Evolutionary conservation across 2,329 filamentous ascomycete genomes (phyloP), one percentile per base, ranked within the genome.

Genomic region (Pseudopithomyces chartarum): DNA sequence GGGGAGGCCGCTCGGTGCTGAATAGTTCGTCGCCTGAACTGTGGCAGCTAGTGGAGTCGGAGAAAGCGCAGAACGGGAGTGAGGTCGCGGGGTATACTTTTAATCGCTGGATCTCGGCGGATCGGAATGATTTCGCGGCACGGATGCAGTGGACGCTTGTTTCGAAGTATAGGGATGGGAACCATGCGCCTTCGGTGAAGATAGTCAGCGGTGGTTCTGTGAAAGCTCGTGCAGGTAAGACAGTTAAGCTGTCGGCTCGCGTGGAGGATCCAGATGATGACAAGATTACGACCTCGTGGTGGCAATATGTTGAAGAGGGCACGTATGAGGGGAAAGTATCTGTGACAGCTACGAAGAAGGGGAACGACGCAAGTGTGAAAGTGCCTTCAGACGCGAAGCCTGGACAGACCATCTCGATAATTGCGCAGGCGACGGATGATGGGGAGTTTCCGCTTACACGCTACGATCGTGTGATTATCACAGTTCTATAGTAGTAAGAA

Each of bases 101-200:
- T 11, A 81, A 78, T 76, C 69, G 80, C 11, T 82, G 79, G 80
- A 62, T 79, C 4, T 66, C 74, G 42, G 77, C 79, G 0, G 81
- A 74, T 54, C 78, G 81, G 66, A 75, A 77, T 33, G 79, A 81
- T 39, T 82, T 77, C 80, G 69, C 57, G 17, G 57, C 55, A n/a
- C 13, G 60, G 3, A 60, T 62, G 50, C 55, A 56, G 43, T 62
- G 55, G 81, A 79, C 72, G 19, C 62, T 74, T 42, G 56, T 61
- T 42, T 61, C 36, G 40, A 73, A 74, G 19, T 42, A 60, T 39
- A 54, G 57, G 11, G 58, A 68, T 6, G 71, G 65, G 1, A 80
- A 75, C 52, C 80, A 82, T 62, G 75, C 76, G 29, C 80, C 80
- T 3, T 69, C 80, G 11, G 62, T 74, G 7, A 43, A 34, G 38